Conservation (phyloP, 2,329 filamentous ascomycete genomes). For the Talaromyces sp. region DNA sequence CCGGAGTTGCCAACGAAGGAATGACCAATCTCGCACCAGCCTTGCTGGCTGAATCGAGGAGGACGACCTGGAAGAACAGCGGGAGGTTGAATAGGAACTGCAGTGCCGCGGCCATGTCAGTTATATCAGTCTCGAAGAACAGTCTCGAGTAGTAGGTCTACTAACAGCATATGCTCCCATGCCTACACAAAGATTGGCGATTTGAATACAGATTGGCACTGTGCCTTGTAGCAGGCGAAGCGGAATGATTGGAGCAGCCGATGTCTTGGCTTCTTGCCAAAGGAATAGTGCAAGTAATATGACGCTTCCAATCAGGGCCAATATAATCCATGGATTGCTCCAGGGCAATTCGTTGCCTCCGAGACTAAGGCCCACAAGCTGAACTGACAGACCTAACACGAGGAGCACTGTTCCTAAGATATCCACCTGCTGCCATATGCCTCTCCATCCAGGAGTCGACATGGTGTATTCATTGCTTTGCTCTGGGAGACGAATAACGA, state of each 20-base stretch:
- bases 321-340: slow-evolving; percentile 41
- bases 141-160: neutral
- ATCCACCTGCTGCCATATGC: slow-evolving; percentile 56
- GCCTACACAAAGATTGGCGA: slow-evolving; percentile 59
- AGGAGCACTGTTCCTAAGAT: slow-evolving; percentile 56
- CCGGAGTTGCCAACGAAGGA: slow-evolving; percentile 45
- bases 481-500: slow-evolving; percentile 52
- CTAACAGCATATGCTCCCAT: slow-evolving; percentile 60
- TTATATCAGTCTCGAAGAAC: neutral
- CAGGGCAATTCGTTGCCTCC: slow-evolving; percentile 48
- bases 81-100: slow-evolving; percentile 49
- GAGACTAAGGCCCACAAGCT: slow-evolving; percentile 47
- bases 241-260: slow-evolving; percentile 45
- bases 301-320: slow-evolving; percentile 37
- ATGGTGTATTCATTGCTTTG: slow-evolving; percentile 16
- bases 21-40: slow-evolving; percentile 46
- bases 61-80: slow-evolving; percentile 43
- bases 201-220: slow-evolving; percentile 54
- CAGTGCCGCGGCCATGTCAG: neutral
- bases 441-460: slow-evolving; percentile 21
- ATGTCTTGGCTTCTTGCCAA: slow-evolving; percentile 40
- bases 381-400: slow-evolving; percentile 56
- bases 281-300: slow-evolving; percentile 39
- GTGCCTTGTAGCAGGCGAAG: slow-evolving; percentile 53
- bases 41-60: slow-evolving; percentile 43